Conservation (phyloP, 305 asterid genomes). For the Solanum hybrid region DNA sequence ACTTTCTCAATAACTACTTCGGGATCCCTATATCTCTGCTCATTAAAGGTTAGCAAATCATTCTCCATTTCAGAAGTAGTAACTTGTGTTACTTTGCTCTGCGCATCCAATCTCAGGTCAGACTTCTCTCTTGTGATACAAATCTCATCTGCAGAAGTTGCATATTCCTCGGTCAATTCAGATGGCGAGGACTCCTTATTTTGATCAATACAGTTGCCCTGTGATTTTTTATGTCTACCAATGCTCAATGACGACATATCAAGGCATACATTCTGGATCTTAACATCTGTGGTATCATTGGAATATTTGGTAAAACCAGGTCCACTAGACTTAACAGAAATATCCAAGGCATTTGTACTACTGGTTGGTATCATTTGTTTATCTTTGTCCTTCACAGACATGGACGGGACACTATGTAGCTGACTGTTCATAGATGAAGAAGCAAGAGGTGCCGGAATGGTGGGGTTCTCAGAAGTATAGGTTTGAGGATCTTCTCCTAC, state of each 20-base stretch:
- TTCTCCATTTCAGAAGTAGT: slow-evolving; percentile 34
- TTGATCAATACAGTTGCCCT: slow-evolving; percentile 23
- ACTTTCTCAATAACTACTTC: slow-evolving; percentile 33
- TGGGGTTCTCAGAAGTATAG: slow-evolving; percentile 23
- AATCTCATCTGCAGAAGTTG: slow-evolving; percentile 17
- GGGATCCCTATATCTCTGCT: slow-evolving; percentile 58
- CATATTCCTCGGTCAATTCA: slow-evolving; percentile 19
- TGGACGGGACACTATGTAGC: slow-evolving; percentile 12
- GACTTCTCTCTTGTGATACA: slow-evolving; percentile 17
- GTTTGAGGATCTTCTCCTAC: slow-evolving; percentile 19
- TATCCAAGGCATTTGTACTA: slow-evolving; percentile 16
- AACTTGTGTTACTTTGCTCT: slow-evolving; percentile 8
- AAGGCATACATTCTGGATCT: slow-evolving; percentile 30
- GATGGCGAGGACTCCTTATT: slow-evolving; percentile 24
- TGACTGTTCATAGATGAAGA: slow-evolving; percentile 23
- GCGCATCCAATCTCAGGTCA: slow-evolving; percentile 25
- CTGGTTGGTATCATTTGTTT: slow-evolving; percentile 15
- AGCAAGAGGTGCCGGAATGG: slow-evolving; percentile 21
- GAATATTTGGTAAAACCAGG: slow-evolving; percentile 21
- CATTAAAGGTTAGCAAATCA: slow-evolving; percentile 43
- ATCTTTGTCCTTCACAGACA: slow-evolving; percentile 23
- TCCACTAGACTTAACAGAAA: slow-evolving; percentile 26
- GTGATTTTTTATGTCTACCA: slow-evolving; percentile 27
- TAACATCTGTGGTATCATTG: slow-evolving; percentile 21
- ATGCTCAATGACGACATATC: slow-evolving; percentile 35